phyloP scores from a whole-genome alignment of 306 rosid genomes.

The Rubus idaeus region DNA sequence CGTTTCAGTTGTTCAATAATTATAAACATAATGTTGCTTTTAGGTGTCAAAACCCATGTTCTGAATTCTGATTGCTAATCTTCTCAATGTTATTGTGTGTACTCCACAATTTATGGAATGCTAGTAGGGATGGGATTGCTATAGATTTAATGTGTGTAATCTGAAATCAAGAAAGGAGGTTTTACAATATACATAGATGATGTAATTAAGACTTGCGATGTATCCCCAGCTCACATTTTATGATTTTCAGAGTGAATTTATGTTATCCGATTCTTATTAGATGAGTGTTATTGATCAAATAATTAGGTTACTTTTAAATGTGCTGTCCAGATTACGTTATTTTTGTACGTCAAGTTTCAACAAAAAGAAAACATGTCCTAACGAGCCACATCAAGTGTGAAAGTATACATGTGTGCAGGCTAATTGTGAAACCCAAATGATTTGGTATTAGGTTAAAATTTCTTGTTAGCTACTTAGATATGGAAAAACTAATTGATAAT shows the following conservation, averaged over 20 bases:
- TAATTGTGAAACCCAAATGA: too few relatives aligned
- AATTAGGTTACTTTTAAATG: background rate
- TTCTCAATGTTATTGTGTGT: background rate
- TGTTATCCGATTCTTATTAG: background rate
- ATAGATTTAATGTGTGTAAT: background rate
- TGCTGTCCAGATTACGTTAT: background rate
- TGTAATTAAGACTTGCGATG: background rate
- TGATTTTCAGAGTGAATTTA: background rate
- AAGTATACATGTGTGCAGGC: too few relatives aligned
- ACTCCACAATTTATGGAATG: background rate
- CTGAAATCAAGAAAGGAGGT: background rate
- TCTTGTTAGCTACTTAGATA: too few relatives aligned
- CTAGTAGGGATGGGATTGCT: background rate
- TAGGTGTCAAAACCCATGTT: background rate
- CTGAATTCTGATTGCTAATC: background rate
- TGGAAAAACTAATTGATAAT: too few relatives aligned
- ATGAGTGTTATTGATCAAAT: background rate
- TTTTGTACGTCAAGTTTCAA: too few relatives aligned
- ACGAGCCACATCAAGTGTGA: too few relatives aligned
- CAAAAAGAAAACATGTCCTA: too few relatives aligned
- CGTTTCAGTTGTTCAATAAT: background rate
- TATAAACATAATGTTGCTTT: background rate
- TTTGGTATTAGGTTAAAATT: too few relatives aligned
- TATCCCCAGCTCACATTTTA: background rate
- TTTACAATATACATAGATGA: too few relatives aligned